Conservation (phyloP, 495 filamentous ascomycete species). For the Venustampulla echinocandica region DNA sequence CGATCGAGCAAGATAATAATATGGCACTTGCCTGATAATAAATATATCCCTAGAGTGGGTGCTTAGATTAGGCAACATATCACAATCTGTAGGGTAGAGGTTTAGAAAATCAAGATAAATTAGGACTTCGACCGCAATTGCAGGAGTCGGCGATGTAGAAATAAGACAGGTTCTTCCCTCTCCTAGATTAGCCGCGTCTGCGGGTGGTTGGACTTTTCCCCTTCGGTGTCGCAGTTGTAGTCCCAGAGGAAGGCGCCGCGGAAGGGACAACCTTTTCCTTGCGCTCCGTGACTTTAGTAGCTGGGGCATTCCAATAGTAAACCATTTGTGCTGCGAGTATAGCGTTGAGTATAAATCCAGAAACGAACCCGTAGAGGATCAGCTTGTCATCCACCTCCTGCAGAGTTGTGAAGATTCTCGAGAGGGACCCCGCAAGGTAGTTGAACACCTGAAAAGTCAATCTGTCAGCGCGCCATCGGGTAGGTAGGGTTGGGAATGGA, state of each 20-base stretch:
- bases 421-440: constrained; percentile 84
- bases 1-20: too few species aligned
- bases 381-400: constrained; percentile 93
- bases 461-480: constrained; percentile 4
- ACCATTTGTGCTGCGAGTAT: constrained; percentile 86
- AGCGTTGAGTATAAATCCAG: constrained; percentile 78
- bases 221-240: constrained; percentile 32
- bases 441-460: constrained; percentile 71
- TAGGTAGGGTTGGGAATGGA: background rate
- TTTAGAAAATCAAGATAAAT: background rate
- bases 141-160: constrained; percentile 20
- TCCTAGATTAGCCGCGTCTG: constrained; percentile 35
- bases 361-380: constrained; percentile 88
- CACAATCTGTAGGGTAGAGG: too few species aligned
- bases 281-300: constrained; percentile 10
- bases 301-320: constrained; percentile 84
- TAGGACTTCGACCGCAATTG: constrained; percentile 21
- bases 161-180: background rate
- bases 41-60: too few species aligned
- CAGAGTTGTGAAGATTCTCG: constrained; percentile 91
- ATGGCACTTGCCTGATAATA: too few species aligned
- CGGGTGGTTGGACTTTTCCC: constrained; percentile 45
- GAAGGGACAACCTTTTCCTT: constrained; percentile 12
- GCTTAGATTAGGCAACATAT: too few species aligned
- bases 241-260: constrained; percentile 20